These are phyloP conservation scores for Globisporangium emineosum DNA, from an alignment of 352 stramenopile genomes.

Conservation along the genomic window DNA sequence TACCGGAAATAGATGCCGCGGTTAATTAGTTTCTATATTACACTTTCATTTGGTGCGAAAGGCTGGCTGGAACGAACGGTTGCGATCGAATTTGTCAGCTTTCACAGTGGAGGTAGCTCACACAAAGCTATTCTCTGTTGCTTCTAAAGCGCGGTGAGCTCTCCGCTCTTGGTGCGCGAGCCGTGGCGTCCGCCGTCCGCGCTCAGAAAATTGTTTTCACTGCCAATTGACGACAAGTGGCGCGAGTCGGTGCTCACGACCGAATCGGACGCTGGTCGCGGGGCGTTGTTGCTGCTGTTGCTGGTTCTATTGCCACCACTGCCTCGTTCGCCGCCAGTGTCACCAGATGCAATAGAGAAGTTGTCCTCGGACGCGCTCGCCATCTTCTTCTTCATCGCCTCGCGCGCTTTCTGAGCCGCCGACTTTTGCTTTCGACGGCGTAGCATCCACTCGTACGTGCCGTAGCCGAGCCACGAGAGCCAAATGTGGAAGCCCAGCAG, in stretches of 20 bases:
- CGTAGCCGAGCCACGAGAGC: conserved; percentile 74
- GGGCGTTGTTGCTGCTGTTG: not conserved
- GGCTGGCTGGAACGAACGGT: too few relatives aligned
- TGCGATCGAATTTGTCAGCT: too few relatives aligned
- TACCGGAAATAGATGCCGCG: too few relatives aligned
- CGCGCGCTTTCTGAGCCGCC: conserved; percentile 36
- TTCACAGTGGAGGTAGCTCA: not conserved
- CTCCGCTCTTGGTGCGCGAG: conserved; percentile 12
- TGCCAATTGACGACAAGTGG: conserved; percentile 39
- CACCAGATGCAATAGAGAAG: not conserved
- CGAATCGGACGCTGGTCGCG: conserved; percentile 10
- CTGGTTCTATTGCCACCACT: not conserved
- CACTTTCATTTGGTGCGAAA: too few relatives aligned
- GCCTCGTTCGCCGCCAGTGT: not conserved
- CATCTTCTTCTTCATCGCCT: conserved; percentile 14
- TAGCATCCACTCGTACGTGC: conserved; percentile 89
- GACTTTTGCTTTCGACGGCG: conserved; percentile 65
- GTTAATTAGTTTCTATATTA: not conserved
- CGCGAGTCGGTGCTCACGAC: conserved; percentile 16
- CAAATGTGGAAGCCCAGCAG: conserved; percentile 80
- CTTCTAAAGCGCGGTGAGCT: conserved; percentile 27
- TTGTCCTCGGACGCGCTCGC: conserved; percentile 16
- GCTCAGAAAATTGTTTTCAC: conserved; percentile 35
- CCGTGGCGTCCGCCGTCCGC: conserved; percentile 12
- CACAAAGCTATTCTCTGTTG: not conserved